Evolutionary conservation across 257 asterid genomes (phyloP), one percentile per base, ranked within the genome.

Genomic region (Ilex asprella): DNA sequence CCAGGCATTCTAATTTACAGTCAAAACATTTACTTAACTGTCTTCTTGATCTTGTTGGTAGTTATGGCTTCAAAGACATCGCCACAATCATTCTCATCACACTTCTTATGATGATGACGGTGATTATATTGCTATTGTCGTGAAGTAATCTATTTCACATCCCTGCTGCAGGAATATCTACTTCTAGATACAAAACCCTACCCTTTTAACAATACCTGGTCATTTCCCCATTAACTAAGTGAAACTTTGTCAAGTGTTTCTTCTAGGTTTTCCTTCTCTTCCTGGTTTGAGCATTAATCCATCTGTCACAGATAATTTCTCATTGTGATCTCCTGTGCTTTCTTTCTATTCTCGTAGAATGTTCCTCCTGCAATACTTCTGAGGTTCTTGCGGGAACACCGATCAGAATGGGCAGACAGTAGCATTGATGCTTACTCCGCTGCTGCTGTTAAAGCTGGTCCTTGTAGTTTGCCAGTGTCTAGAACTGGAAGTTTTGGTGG

Each of bases 391-490:
- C 75, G 97, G 63, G 97, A 93, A 60, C 99, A 93, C 72, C 84
- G 99, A 32, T 89, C 97, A 14, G 99, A 93, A 69, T 93, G 97
- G 99, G 96, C 99, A 31, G 97, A 89, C 75, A 85, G 85, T 70
- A 91, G 93, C 15, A 82, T 89, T 53, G 99, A 92, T 66, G 93
- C 99, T 16, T 89, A 89, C 67, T 89, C 95, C 5, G 86, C 95
- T 56, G 85, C 91, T 79, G 93, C 99, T 52, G 86, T 87, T 60
- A 89, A 87, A 75, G 80, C 94, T 31, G 82, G 86, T 61, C 96
- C 97, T 21, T 85, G 92, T 67, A 79, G 74, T 62, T 53, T 93
- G 65, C 96, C 92, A 16, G 78, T 84, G 16, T 71, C 90, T 49
- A 88, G 92, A 62, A 86, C 80, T 16, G 97, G 96, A 69, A 78